phyloP scores from a whole-genome alignment of 2,329 filamentous ascomycete genomes.

The Penicillium capsulatum region DNA sequence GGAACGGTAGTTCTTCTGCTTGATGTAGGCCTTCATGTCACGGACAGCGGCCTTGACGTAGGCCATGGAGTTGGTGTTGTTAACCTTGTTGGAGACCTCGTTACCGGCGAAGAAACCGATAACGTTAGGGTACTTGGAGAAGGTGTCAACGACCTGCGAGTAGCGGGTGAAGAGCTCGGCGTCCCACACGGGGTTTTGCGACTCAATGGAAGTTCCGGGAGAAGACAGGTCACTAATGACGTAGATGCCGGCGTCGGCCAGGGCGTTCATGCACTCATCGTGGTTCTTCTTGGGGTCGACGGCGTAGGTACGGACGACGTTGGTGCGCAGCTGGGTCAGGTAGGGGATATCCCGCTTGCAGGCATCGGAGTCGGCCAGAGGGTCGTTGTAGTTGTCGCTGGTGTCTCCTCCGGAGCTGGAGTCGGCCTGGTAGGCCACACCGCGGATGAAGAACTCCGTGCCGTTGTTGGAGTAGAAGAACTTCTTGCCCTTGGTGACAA shows the following conservation, averaged over 20 bases:
- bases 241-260: constrained; percentile 86
- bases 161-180: constrained; percentile 74
- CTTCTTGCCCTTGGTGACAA: constrained; percentile 69
- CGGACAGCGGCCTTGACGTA: constrained; percentile 98
- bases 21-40: constrained; percentile 93
- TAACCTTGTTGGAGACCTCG: constrained; percentile 84
- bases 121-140: constrained; percentile 81
- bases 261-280: constrained; percentile 74
- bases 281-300: constrained; percentile 78
- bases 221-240: constrained; percentile 87
- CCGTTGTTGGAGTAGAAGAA: constrained; percentile 86
- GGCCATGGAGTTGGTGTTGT: constrained; percentile 85
- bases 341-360: constrained; percentile 86
- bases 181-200: constrained; percentile 74
- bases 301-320: constrained; percentile 92
- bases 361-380: constrained; percentile 64
- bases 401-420: constrained; percentile 18
- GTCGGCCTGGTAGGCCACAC: constrained; percentile 87
- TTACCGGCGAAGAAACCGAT: constrained; percentile 99
- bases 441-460: constrained; percentile 76
- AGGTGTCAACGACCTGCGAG: constrained; percentile 73
- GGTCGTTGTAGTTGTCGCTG: constrained; percentile 67
- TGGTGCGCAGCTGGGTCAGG: constrained; percentile 74
- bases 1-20: constrained; percentile 64
- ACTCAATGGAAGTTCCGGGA: constrained; percentile 78